Evolutionary conservation across 1,139 yeast genomes (phyloP), one percentile per base, ranked within the genome.

Genomic region (Zygosaccharomyces sapae): DNA sequence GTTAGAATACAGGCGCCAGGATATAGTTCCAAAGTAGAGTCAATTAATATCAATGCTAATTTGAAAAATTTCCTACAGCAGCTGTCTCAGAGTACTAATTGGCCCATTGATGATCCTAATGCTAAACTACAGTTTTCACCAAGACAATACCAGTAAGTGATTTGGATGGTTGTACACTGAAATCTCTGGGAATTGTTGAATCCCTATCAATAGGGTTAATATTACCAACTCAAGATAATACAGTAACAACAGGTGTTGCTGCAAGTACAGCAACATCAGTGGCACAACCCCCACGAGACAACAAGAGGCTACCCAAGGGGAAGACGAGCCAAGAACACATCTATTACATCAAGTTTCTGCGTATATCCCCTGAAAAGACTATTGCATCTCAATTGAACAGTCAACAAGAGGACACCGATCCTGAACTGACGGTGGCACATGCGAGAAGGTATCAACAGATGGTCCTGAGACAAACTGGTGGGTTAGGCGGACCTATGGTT

Each of bases 381-480:
- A 27, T 50, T 2, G 36, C 43, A 4, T 20, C 25, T 8, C 45
- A 46, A 16, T 33, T 51, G 18, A 38, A 37, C 7, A 44, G 40
- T 27, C 41, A 46, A 24, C 43, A 57, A 3, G 58, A 55, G 3
- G 65, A 62, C 2, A 56, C 54, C 4, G 55, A 57, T 43, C 78
- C 77, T 57, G 75, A 76, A 33, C 61, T 79, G 57, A 75, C 83
- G 0, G 70, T 77, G 1, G 67, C 73, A 7, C 82, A 79, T 50
- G 83, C 80, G 1, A 74, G 74, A 54, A 69, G 69, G 12, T 80
- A 80, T 56, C 82, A 76, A 55, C 67, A 70, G 41, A 62, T 75
- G 46, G 66, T 80, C 36, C 63, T 73, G 13, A 68, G 70, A 41
- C 69, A 71, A 24, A 73, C 72, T 25, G 67, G 66, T 13, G 49